phyloP scores from a whole-genome alignment of 768 basidiomycete genomes.

The Hirschioporus abietinus region DNA sequence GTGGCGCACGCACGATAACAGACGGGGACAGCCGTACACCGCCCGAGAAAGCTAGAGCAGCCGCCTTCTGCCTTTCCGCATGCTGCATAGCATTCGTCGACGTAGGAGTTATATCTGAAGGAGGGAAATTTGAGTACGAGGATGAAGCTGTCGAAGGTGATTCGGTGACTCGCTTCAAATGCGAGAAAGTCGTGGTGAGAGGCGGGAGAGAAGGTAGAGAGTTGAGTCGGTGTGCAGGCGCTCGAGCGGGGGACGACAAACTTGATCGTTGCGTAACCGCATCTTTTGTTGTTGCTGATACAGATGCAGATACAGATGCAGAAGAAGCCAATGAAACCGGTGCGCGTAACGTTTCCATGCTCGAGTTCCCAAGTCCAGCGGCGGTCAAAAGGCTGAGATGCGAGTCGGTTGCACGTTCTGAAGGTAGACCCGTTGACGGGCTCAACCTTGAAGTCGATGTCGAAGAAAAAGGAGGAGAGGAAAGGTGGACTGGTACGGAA shows the following conservation, averaged over 20 bases:
- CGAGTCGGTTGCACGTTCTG: not conserved
- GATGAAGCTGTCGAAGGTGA: not conserved
- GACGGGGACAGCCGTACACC: conserved; percentile 41
- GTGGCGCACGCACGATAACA: conserved; percentile 36
- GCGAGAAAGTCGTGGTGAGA: not conserved
- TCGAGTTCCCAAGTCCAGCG: not conserved
- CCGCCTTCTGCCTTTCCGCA: not conserved
- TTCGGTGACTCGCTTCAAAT: not conserved
- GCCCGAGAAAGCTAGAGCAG: conserved; percentile 15
- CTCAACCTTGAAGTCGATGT: not conserved
- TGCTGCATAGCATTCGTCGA: not conserved
- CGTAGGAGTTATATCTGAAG: not conserved
- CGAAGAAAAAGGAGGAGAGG: not conserved
- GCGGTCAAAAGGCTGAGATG: not conserved
- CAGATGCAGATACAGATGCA: not conserved
- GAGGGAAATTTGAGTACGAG: not conserved
- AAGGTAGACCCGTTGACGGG: not conserved
- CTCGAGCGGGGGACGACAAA: not conserved
- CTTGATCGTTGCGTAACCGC: not conserved
- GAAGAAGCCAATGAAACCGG: not conserved
- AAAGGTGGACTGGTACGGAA: not conserved
- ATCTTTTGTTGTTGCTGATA: not conserved
- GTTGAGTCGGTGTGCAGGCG: not conserved
- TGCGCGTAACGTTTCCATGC: not conserved
- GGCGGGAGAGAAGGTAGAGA: not conserved